Conservation (phyloP, 2,329 filamentous ascomycete genomes). For the Seiridium unicorne region DNA sequence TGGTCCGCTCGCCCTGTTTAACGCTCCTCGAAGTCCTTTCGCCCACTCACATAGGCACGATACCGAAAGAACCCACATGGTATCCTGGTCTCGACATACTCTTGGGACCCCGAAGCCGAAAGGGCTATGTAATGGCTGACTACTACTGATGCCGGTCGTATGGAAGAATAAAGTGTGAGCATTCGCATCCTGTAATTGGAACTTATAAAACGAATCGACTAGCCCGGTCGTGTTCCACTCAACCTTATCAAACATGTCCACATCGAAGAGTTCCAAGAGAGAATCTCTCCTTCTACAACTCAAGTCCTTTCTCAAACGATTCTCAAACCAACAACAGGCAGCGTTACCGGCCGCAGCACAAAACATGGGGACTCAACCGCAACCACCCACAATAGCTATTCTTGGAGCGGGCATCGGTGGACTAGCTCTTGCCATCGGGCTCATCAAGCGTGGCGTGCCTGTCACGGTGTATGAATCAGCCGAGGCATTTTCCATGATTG, state of each 20-base stretch:
- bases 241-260: background rate
- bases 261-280: background rate
- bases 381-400: constrained; percentile 20
- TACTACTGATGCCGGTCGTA: no score
- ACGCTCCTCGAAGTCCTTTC: background rate
- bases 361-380: background rate
- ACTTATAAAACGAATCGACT: background rate
- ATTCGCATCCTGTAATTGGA: background rate
- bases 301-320: constrained; percentile 8
- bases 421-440: constrained; percentile 25
- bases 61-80: background rate
- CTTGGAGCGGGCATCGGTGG: constrained; percentile 28
- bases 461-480: constrained; percentile 26
- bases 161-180: no score
- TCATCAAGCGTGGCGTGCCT: constrained; percentile 23
- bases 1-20: background rate
- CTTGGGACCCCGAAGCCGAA: constrained; percentile 2
- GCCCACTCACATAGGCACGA: background rate
- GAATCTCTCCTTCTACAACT: constrained; percentile 7
- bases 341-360: background rate
- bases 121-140: background rate
- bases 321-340: background rate
- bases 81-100: background rate
- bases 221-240: background rate
- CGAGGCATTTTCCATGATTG: constrained; percentile 20